Conservation (phyloP, 1,284 basidiomycete genomes). For the Baeospora myosura region DNA sequence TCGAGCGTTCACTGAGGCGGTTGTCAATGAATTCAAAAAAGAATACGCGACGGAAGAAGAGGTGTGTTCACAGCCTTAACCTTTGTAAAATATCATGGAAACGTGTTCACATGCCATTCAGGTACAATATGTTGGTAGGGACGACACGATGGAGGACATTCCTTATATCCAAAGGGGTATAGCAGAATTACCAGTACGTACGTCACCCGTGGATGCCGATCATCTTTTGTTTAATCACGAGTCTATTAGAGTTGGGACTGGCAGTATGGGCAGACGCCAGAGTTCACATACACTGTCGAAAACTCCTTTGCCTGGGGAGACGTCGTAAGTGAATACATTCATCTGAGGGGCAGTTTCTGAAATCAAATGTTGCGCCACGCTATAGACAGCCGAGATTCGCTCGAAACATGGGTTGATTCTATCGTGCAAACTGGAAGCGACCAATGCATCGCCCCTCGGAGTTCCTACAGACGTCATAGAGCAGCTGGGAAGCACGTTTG, state of each 20-base stretch:
- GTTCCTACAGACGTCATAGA: neutral
- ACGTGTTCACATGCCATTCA: conserved; percentile 8
- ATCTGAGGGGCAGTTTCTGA: neutral
- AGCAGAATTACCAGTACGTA: conserved; percentile 60
- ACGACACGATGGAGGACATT: conserved; percentile 35
- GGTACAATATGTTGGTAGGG: conserved; percentile 35
- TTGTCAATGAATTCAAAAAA: conserved; percentile 64
- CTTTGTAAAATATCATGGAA: neutral
- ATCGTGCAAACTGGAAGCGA: conserved; percentile 34
- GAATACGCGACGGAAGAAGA: conserved; percentile 43
- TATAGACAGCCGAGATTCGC: conserved; percentile 39
- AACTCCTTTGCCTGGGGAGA: conserved; percentile 52
- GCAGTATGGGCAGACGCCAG: conserved; percentile 91
- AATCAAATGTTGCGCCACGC: neutral
- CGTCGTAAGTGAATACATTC: conserved; percentile 37
- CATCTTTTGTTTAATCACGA: neutral
- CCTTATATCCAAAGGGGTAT: conserved; percentile 62
- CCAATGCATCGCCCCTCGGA: conserved; percentile 17
- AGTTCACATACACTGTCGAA: conserved; percentile 65
- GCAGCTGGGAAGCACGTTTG: conserved; percentile 23
- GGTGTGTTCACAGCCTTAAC: neutral
- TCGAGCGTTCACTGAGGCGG: conserved; percentile 62
- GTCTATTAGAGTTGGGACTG: conserved; percentile 86
- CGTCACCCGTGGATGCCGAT: neutral
- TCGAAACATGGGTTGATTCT: conserved; percentile 60